phyloP scores from a whole-genome alignment of 2,329 filamentous ascomycete genomes.

The Lojkania enalia region DNA sequence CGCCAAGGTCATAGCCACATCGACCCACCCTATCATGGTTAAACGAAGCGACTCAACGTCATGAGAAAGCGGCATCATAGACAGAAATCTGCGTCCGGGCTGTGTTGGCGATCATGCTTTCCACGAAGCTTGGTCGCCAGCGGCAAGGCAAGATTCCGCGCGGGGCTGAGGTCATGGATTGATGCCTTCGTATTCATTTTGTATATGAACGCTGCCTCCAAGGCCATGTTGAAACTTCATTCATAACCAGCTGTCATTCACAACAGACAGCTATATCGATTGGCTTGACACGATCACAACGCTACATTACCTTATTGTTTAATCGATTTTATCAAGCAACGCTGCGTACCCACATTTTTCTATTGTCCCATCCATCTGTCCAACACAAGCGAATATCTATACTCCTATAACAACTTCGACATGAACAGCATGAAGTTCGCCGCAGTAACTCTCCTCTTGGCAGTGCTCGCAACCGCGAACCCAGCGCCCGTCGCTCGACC shows the following conservation, averaged over 20 bases:
- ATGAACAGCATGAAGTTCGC: constrained; percentile 29
- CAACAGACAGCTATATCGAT: too few species aligned
- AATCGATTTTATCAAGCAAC: too few species aligned
- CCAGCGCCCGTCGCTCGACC: constrained; percentile 28
- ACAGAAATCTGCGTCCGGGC: neutral
- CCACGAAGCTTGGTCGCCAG: too few species aligned
- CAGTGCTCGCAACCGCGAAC: constrained; percentile 30
- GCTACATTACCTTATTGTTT: too few species aligned
- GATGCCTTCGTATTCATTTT: neutral
- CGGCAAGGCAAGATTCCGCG: too few species aligned
- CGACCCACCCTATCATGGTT: neutral
- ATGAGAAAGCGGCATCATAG: neutral
- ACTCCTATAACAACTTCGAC: too few species aligned
- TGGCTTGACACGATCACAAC: too few species aligned
- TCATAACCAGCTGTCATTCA: too few species aligned
- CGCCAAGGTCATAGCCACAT: constrained; percentile 8
- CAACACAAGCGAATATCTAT: too few species aligned
- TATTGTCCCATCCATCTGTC: neutral
- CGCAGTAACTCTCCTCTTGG: constrained; percentile 27
- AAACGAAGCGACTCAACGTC: neutral
- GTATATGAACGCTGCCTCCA: neutral
- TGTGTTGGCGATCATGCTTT: neutral
- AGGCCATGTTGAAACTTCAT: neutral
- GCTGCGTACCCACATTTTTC: too few species aligned
- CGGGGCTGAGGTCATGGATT: too few species aligned